phyloP scores from a whole-genome alignment of 306 rosid genomes.

The Fragaria vesca region DNA sequence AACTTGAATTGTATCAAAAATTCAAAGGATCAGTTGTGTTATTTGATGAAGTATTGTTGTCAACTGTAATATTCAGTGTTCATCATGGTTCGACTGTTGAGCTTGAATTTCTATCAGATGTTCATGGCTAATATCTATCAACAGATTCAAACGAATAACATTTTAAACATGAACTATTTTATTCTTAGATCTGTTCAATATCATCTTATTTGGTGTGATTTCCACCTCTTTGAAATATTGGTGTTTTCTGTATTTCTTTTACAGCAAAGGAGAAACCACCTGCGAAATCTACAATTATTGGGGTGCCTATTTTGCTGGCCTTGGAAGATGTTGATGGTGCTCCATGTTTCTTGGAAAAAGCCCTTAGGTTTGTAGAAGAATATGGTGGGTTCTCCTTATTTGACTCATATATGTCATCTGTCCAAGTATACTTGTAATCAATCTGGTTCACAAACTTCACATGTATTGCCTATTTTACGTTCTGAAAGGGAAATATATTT shows the following conservation, averaged over 20 bases:
- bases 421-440: background rate
- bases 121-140: background rate
- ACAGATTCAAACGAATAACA: background rate
- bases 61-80: constrained; percentile 8
- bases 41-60: constrained; percentile 1
- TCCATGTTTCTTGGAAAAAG: constrained; percentile 95
- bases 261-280: constrained; percentile 62
- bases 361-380: constrained; percentile 72
- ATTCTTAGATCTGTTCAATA: constrained; percentile 3
- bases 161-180: background rate
- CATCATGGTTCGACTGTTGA: background rate
- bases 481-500: background rate
- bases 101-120: constrained; percentile 1
- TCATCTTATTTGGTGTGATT: background rate
- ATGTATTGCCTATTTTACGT: background rate
- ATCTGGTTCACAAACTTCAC: background rate
- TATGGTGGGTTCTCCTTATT: constrained; percentile 52
- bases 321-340: constrained; percentile 94
- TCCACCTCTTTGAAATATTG: constrained; percentile 21
- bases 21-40: background rate
- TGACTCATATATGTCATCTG: background rate
- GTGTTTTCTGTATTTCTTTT: constrained; percentile 30
- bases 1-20: background rate
- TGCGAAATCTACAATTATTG: constrained; percentile 61
- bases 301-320: constrained; percentile 89